A percentile compares a stretch with the other conserved stretches of the same genome.
Evolutionary conservation across 805 yeast species (phyloP).

Genomic region (Candida stauntonica): DNA sequence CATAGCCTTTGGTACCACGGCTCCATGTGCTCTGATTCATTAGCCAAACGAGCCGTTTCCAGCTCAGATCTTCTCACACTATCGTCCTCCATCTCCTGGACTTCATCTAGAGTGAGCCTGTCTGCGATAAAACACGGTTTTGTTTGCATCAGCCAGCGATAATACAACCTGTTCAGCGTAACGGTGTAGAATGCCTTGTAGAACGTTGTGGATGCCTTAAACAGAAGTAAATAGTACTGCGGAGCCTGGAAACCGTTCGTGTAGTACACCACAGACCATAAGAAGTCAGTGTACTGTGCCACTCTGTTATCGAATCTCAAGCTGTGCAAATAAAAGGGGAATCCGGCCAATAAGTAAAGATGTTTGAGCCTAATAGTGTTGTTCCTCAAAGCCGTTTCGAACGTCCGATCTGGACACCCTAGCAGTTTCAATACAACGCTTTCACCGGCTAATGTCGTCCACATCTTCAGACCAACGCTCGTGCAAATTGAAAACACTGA

Average conservation of each 20-base stretch:
- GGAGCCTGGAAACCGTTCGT: slow-evolving; percentile 4
- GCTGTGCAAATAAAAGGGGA: slow-evolving; percentile 29
- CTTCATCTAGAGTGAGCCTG: slow-evolving; percentile 13
- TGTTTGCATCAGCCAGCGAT: slow-evolving; percentile 29
- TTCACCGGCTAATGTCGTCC: slow-evolving; percentile 28
- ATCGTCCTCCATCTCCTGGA: slow-evolving; percentile 3
- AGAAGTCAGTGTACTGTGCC: slow-evolving; percentile 21
- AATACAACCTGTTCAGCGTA: slow-evolving; percentile 33
- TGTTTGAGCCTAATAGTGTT: slow-evolving; percentile 11
- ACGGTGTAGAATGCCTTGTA: slow-evolving; percentile 21
- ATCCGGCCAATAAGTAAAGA: slow-evolving; percentile 22
- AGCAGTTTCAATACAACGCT: slow-evolving; percentile 30
- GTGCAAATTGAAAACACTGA: slow-evolving; percentile 21
- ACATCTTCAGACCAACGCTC: slow-evolving; percentile 28
- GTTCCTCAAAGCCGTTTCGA: slow-evolving; percentile 15
- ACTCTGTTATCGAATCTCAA: slow-evolving; percentile 19
- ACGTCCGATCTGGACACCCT: slow-evolving; percentile 19
- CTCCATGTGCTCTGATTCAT: not conserved
- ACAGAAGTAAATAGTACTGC: slow-evolving; percentile 9
- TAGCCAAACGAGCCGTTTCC: not conserved
- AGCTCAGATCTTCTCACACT: not conserved
- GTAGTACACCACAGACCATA: not conserved
- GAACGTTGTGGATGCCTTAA: slow-evolving; percentile 11
- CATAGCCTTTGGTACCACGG: slow-evolving; percentile 6
- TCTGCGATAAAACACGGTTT: slow-evolving; percentile 34